phyloP scores from a whole-genome alignment of 2,329 filamentous ascomycete species.

The Clarireedia monteithiana region DNA sequence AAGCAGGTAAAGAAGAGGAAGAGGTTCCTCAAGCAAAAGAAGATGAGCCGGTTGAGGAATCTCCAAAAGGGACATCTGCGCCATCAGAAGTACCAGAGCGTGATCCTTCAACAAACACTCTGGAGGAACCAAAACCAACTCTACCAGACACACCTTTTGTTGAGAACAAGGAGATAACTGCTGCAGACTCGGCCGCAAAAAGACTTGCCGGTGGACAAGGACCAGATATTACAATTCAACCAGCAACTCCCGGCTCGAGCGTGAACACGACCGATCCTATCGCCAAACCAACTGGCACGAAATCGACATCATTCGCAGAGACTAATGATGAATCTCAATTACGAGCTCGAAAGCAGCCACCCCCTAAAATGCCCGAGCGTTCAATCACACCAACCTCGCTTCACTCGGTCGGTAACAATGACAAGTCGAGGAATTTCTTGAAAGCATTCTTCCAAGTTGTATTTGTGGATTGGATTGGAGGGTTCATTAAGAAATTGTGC shows the following conservation, averaged over 20 bases:
- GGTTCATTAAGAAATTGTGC: slow-evolving; percentile 24
- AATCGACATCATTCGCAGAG: slow-evolving; percentile 19
- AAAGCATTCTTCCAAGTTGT: slow-evolving; percentile 29
- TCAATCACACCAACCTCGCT: slow-evolving; percentile 25
- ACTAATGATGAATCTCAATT: slow-evolving; percentile 13
- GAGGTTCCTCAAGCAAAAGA: too few relatives aligned
- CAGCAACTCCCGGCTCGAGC: slow-evolving; percentile 18
- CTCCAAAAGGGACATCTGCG: too few relatives aligned
- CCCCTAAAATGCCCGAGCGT: slow-evolving; percentile 16
- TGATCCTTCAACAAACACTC: too few relatives aligned
- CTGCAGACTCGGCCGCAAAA: not conserved
- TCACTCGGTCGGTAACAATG: slow-evolving; percentile 19
- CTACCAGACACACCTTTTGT: slow-evolving; percentile 13
- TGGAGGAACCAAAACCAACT: not conserved
- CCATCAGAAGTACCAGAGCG: too few relatives aligned
- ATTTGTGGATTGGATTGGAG: slow-evolving; percentile 32
- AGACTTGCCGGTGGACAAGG: slow-evolving; percentile 4
- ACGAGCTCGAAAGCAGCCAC: slow-evolving; percentile 18
- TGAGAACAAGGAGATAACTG: not conserved
- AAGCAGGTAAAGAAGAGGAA: not conserved
- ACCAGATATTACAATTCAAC: slow-evolving; percentile 18
- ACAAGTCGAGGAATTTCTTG: slow-evolving; percentile 23
- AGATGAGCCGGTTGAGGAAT: too few relatives aligned
- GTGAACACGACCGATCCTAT: slow-evolving; percentile 1
- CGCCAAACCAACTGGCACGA: slow-evolving; percentile 13